Percentiles rank a stretch among this genome's conserved stretches.
Evolutionary conservation across 495 filamentous ascomycete genomes (phyloP).

Genomic region (Letharia lupina): DNA sequence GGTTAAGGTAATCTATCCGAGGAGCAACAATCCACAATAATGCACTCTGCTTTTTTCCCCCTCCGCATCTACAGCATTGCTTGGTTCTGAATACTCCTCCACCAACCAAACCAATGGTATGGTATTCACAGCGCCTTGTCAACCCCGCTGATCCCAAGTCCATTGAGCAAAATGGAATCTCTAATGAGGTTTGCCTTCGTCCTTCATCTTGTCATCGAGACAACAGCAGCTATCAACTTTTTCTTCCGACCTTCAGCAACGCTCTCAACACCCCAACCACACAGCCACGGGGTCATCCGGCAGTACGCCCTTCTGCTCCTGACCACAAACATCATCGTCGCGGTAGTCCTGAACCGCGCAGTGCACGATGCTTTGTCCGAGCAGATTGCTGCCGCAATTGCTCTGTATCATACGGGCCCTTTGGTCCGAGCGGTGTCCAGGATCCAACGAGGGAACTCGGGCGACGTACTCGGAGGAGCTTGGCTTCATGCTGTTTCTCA

Average conservation of each 20-base stretch:
- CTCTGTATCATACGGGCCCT: constrained; percentile 29
- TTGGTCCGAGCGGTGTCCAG: constrained; percentile 20
- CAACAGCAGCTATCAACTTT: constrained; percentile 30
- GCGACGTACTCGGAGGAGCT: neutral
- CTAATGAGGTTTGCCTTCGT: constrained; percentile 20
- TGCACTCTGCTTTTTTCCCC: too few relatives aligned
- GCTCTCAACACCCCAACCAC: constrained; percentile 23
- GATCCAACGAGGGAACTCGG: neutral
- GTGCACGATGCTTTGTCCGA: constrained; percentile 21
- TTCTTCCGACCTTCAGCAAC: constrained; percentile 28
- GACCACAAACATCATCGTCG: constrained; percentile 25
- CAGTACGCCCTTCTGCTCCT: constrained; percentile 32
- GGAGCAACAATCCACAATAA: too few relatives aligned
- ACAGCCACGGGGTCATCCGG: constrained; percentile 26
- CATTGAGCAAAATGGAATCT: neutral
- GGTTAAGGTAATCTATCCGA: too few relatives aligned
- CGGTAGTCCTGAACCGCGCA: constrained; percentile 25
- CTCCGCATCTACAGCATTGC: neutral
- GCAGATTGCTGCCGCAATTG: constrained; percentile 28
- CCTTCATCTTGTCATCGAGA: constrained; percentile 29
- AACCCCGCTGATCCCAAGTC: too few relatives aligned
- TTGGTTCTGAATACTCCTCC: neutral
- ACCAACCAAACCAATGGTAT: too few relatives aligned
- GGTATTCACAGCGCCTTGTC: too few relatives aligned
- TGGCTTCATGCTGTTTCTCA: constrained; percentile 13